Base-by-base conservation (phyloP, 805 yeast genomes). In the Cyberlindnera mrakii region DNA sequence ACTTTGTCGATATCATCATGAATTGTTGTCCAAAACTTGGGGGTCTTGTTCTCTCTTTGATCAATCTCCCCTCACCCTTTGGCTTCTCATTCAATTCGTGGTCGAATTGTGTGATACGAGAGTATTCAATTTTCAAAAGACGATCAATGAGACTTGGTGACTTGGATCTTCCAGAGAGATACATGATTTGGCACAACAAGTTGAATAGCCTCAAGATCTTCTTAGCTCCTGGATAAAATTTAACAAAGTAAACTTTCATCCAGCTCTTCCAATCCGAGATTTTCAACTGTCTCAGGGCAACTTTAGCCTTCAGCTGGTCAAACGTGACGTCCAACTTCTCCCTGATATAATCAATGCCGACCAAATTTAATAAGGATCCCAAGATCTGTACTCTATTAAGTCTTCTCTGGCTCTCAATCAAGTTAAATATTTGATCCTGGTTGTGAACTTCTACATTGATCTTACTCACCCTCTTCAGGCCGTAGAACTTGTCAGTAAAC, bases 401-500 rank as follows among this genome's bases (percentile, higher is more conserved):
- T 30, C 79, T 60, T 42, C 80, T 70, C 48, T 78, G 64, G 31
- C 64, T 64, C 43, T 80, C 82, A 3, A 81, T 63, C 36, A 63
- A 42, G 23, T 53, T 53, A 19, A 45, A n/a, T 59, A 70, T 57
- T 63, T 60, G 14, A 33, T 50, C 45, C 5, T 38, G 39, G 40
- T 56, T 54, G 10, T 62, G 18, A 67, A 75, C 33, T 56, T 68
- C 44, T 58, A 55, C 56, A 33, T 58, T 56, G 10, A 48, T 49
- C 38, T 53, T 46, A 41, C 63, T 60, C 19, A 69, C 57, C 30
- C 95, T 69, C 57, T 88, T 88, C 49, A 91, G 64, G 2, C 97
- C 98, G 58, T 91, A 91, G 58, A 91, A 91, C 57, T 85, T 85
- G 60, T 91, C 97, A 0, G 95, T 87, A 55, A 91, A 87, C 3